Percentiles rank a stretch among this genome's conserved stretches.
These are phyloP conservation scores for Lepiota venenata DNA, from an alignment of 768 basidiomycete genomes.

Conservation along the genomic window DNA sequence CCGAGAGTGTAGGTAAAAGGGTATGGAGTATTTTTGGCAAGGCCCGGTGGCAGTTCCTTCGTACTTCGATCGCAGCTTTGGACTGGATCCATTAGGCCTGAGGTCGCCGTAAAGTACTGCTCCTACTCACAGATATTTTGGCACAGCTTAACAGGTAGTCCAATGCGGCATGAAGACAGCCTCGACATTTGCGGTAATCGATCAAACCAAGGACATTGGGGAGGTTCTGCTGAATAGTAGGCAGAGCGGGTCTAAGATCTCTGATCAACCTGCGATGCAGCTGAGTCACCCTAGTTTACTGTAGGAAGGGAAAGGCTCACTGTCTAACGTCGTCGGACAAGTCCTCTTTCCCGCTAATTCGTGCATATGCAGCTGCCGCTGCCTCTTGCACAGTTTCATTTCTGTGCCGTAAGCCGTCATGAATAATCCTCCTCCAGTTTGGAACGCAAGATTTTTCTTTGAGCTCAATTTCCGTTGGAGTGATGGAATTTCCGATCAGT, in stretches of 20 bases:
- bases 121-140: constrained; percentile 46
- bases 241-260: constrained; percentile 51
- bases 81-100: constrained; percentile 15
- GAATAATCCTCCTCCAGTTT: constrained; percentile 67
- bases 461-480: constrained; percentile 48
- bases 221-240: constrained; percentile 67
- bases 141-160: constrained; percentile 58
- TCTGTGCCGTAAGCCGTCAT: constrained; percentile 70
- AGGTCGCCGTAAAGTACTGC: constrained; percentile 13
- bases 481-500: constrained; percentile 63
- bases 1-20: constrained; percentile 36
- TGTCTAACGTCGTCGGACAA: constrained; percentile 62
- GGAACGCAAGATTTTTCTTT: constrained; percentile 41
- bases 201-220: constrained; percentile 66
- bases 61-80: constrained; percentile 34
- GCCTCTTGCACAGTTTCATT: constrained; percentile 66
- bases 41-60: constrained; percentile 39
- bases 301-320: constrained; percentile 48
- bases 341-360: constrained; percentile 67
- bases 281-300: constrained; percentile 1
- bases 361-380: constrained; percentile 65
- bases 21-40: constrained; percentile 46
- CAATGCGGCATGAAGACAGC: constrained; percentile 30
- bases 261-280: constrained; percentile 50
- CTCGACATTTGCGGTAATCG: constrained; percentile 52